Evolutionary conservation across 78 protist genomes (phyloP).

Genomic region (Dictyostelium intermedium): DNA sequence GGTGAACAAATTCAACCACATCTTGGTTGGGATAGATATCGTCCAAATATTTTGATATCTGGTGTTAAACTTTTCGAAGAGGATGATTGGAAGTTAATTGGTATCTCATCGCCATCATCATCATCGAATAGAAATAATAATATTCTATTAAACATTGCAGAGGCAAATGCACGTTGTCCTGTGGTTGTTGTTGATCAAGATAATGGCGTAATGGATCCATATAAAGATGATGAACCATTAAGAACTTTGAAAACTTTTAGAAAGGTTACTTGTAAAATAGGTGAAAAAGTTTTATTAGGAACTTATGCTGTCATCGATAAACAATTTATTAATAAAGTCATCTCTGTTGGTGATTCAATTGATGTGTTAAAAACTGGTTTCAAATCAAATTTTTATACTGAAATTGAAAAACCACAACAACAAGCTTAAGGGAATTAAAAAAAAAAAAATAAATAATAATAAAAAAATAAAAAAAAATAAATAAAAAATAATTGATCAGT

Average conservation of each 20-base stretch:
- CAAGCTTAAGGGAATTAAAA: not conserved
- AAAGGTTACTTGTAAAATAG: not conserved
- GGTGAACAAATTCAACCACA: slow-evolving; percentile 13
- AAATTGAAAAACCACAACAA: not conserved
- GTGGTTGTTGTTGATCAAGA: not conserved
- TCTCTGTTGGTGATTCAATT: not conserved
- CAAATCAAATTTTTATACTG: not conserved
- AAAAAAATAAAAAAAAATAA: too few species aligned
- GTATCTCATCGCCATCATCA: not conserved
- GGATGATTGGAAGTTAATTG: slow-evolving; percentile 23
- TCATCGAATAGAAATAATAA: not conserved
- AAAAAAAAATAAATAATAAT: not conserved
- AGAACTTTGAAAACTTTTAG: slow-evolving; percentile 38
- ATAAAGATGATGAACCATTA: slow-evolving; percentile 51
- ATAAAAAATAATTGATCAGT: not conserved
- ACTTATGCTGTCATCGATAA: not conserved
- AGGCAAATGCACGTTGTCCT: slow-evolving; percentile 26
- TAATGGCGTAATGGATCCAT: slow-evolving; percentile 29
- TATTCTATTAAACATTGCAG: not conserved
- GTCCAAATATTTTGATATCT: slow-evolving; percentile 34
- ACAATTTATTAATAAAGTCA: not conserved
- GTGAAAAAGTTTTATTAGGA: slow-evolving; percentile 8
- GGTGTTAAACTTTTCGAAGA: slow-evolving; percentile 34
- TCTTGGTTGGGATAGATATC: not conserved
- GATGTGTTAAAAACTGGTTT: not conserved